Base-by-base conservation (phyloP, 2,329 filamentous ascomycete species). In the Trichoderma oligosporum region DNA sequence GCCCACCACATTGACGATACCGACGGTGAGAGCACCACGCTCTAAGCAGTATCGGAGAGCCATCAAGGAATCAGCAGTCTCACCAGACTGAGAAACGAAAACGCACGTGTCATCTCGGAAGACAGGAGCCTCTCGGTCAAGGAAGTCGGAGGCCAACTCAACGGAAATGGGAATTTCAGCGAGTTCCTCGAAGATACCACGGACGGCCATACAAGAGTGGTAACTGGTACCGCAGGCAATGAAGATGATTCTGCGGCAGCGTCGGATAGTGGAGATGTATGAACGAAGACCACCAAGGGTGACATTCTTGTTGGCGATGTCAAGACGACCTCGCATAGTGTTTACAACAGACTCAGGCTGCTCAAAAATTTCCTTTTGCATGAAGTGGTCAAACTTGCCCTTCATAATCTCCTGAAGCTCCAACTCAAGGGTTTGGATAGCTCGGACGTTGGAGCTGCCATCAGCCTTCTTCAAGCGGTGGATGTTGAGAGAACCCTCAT, bases 341-440 rank as follows among this genome's bases (percentile, higher is more conserved):
- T 99, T 99, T 80, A 99, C 87, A 61, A 99, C 91, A 12, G 94
- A 99, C 78, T 99, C 94, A 70, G 94, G 94, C 81, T 99, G 94
- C 82, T 99, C 94, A 75, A 99, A 99, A 70, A 99, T 99, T 76
- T 99, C 94, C 85, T 99, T 99, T 76, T 99, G 94, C 94, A 99
- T 99, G 82, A 97, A 99, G 80, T 99, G 94, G 75, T 99, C 94
- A 77, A 97, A 99, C 74, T 94, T 95, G 76, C 94, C 94, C 87
- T 99, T 99, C 94, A 99, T 99, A 77, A 99, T 99, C 81, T 99
- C 92, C 81, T 99, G 94, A 63, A 99, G 87, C 82, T 99, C 91
- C 49, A 99, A 89, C 82, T 99, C 94, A 57, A 99, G 85, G 56
- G 94, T 99, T 83, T 99, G 94, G 74, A 99, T 99, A 68, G 89